Percentiles rank a stretch among this genome's conserved stretches.
These are phyloP conservation scores for Helotiales sp. DNA, from an alignment of 2,329 filamentous ascomycete species.

Conservation along the genomic window DNA sequence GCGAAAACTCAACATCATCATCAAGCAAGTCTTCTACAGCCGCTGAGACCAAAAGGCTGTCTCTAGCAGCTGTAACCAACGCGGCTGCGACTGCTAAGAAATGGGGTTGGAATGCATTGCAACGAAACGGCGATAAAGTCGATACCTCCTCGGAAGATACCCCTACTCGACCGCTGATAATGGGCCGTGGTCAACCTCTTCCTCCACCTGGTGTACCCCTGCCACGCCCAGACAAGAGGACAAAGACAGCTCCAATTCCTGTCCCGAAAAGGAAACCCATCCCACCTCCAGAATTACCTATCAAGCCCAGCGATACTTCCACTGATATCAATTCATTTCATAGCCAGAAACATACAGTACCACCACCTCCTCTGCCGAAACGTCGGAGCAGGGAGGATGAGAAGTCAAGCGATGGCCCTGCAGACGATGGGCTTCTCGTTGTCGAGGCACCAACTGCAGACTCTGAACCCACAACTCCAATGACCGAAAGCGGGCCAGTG, in stretches of 20 bases:
- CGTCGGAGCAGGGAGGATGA: slow-evolving; percentile 41
- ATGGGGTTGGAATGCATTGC: slow-evolving; percentile 64
- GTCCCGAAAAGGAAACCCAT: slow-evolving; percentile 70
- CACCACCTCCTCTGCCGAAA: slow-evolving; percentile 55
- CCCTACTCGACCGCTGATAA: slow-evolving; percentile 62
- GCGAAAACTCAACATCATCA: slow-evolving; percentile 44
- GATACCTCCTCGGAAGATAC: slow-evolving; percentile 44
- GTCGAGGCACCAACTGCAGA: slow-evolving; percentile 69
- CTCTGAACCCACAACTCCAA: slow-evolving; percentile 61
- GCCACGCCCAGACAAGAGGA: slow-evolving; percentile 67
- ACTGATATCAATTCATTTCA: slow-evolving; percentile 36
- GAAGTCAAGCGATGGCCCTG: slow-evolving; percentile 45
- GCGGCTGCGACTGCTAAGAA: slow-evolving; percentile 61
- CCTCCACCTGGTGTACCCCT: slow-evolving; percentile 82
- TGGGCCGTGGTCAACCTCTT: slow-evolving; percentile 81
- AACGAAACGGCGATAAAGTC: slow-evolving; percentile 50
- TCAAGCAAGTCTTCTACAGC: slow-evolving; percentile 37
- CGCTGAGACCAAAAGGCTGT: slow-evolving; percentile 52
- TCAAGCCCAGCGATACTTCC: slow-evolving; percentile 37
- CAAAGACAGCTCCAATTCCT: slow-evolving; percentile 60
- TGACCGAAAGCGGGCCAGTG: slow-evolving; percentile 44
- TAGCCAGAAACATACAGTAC: slow-evolving; percentile 42
- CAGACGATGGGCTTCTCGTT: slow-evolving; percentile 62
- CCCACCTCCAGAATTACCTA: slow-evolving; percentile 49
- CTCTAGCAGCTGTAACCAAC: slow-evolving; percentile 59